Conservation (phyloP, 2,329 filamentous ascomycete species). For the Fusarium kyushuense region DNA sequence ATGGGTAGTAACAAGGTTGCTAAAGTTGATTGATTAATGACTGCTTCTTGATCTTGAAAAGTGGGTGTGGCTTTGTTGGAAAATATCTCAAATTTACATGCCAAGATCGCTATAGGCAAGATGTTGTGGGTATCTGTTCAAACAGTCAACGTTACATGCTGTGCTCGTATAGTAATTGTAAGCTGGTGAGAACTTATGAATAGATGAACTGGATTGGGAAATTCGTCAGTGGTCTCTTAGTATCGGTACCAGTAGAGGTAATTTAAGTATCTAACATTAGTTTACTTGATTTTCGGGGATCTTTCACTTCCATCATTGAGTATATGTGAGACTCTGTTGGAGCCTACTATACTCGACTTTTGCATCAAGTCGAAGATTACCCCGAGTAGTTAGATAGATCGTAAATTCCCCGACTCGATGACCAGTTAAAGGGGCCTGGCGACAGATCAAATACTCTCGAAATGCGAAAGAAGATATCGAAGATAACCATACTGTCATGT, state of each 20-base stretch:
- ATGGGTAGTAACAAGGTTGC: background rate
- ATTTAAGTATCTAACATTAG: too few species aligned
- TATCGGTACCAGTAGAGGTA: too few species aligned
- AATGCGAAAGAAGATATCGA: background rate
- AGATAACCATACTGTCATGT: background rate
- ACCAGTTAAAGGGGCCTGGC: background rate
- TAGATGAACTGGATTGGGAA: too few species aligned
- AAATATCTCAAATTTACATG: background rate
- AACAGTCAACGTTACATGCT: background rate
- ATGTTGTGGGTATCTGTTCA: background rate
- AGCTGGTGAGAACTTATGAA: too few species aligned
- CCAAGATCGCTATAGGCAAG: background rate
- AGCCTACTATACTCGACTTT: background rate
- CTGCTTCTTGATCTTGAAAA: background rate
- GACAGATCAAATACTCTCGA: background rate
- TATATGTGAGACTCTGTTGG: background rate
- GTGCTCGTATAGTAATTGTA: constrained; percentile 1
- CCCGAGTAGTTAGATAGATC: background rate
- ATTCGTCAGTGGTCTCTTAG: too few species aligned
- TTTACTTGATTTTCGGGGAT: background rate
- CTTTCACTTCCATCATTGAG: background rate
- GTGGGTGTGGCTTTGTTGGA: background rate
- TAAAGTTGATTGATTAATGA: background rate
- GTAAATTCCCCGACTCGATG: constrained; percentile 10
- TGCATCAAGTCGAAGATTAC: background rate